phyloP scores from a whole-genome alignment of 139 green algal genomes.

The Raphidocelis subcapitata region DNA sequence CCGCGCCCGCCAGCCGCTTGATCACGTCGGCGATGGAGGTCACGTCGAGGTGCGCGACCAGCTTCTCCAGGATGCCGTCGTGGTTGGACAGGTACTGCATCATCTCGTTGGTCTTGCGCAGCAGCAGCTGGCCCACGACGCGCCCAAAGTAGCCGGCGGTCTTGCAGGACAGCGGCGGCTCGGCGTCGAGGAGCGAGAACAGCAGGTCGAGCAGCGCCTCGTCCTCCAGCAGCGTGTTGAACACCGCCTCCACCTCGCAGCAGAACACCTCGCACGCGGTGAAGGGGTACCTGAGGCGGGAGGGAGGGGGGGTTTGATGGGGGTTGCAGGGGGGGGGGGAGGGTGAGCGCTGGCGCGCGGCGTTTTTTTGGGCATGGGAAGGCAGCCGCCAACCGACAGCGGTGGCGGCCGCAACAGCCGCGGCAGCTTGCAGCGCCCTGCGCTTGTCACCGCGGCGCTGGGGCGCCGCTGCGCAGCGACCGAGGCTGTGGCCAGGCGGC shows the following conservation, averaged over 20 bases:
- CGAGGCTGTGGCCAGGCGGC: no score
- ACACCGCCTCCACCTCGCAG: slow-evolving; percentile 95
- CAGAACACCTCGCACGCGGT: slow-evolving; percentile 95
- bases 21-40: slow-evolving; percentile 83
- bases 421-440: no score
- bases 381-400: no score
- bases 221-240: slow-evolving; percentile 85
- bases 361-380: no score
- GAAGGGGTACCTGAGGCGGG: slow-evolving; percentile 82
- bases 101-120: slow-evolving; percentile 68
- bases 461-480: no score
- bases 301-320: neutral
- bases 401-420: no score
- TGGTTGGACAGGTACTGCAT: slow-evolving; percentile 64
- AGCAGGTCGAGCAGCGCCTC: slow-evolving; percentile 74
- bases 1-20: slow-evolving; percentile 80
- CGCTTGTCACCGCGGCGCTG: no score
- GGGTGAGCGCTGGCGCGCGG: no score
- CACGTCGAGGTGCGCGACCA: slow-evolving; percentile 75
- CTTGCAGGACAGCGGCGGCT: slow-evolving; percentile 67
- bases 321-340: no score
- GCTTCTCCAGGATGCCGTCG: slow-evolving; percentile 31
- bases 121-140: slow-evolving; percentile 80
- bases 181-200: slow-evolving; percentile 74
- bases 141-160: slow-evolving; percentile 93